phyloP scores from a whole-genome alignment of 257 asterid species.

The Paraleonurus japonicus region DNA sequence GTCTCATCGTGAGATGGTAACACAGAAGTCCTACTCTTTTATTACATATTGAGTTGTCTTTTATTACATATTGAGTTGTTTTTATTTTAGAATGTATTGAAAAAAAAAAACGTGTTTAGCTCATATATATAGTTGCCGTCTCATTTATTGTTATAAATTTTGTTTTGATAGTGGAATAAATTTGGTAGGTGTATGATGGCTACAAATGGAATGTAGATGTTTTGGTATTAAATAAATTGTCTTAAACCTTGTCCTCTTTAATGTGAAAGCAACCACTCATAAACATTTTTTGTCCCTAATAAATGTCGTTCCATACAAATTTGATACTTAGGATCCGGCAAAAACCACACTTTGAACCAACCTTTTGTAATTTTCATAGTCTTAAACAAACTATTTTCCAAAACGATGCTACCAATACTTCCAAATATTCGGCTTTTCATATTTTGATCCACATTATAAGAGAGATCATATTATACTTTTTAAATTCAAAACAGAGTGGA shows the following conservation, averaged over 20 bases:
- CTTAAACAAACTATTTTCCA: background rate
- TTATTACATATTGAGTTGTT: no score
- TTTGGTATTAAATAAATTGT: slow-evolving; percentile 1
- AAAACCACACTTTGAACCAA: slow-evolving; percentile 7
- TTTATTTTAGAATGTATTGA: no score
- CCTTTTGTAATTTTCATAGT: background rate
- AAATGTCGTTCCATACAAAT: background rate
- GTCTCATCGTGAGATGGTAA: no score
- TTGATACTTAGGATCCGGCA: slow-evolving; percentile 24
- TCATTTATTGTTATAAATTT: background rate
- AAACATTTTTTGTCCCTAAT: slow-evolving; percentile 19
- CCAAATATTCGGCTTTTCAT: slow-evolving; percentile 10
- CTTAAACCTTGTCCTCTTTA: slow-evolving; percentile 22
- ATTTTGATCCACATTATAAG: background rate
- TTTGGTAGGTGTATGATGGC: slow-evolving; percentile 17
- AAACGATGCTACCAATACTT: slow-evolving; percentile 27
- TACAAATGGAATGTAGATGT: slow-evolving; percentile 31
- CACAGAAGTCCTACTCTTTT: no score
- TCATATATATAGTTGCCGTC: background rate
- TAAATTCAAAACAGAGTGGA: no score
- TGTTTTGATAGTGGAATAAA: background rate
- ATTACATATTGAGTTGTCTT: no score
- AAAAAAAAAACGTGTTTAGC: background rate
- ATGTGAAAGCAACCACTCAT: slow-evolving; percentile 34
- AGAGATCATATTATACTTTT: background rate